Base-by-base conservation (phyloP, 257 asterid species). In the Linderniella brevidens region DNA sequence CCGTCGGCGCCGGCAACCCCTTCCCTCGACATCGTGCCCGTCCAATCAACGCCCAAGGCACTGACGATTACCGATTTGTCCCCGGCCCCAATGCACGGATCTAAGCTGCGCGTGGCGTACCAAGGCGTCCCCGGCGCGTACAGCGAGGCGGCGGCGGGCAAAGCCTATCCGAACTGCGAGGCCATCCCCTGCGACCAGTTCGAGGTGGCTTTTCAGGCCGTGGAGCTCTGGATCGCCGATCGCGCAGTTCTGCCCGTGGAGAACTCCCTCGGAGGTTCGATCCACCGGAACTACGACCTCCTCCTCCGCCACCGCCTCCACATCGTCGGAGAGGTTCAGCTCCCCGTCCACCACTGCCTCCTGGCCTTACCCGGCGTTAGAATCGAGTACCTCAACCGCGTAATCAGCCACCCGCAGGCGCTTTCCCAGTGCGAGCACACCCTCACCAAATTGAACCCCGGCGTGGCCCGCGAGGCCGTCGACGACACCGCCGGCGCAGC, bases 291-390 rank as follows among this genome's bases (percentile, higher is more conserved):
- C 41, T 90, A 90, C 69, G 98, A 90, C 44, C 94, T 90, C 48
- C 94, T 90, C 61, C 92, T 90, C 61, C 95, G 98, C 35, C 98
- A 85, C 81, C 92, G 96, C 56, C 92, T 87, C 73, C 97, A 87
- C 69, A 87, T 87, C 44, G 95, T 87, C 13, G 95, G 97, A 5
- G 97, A 87, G 53, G 93, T 87, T 13, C 97, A 87, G 57, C 82
- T 83, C 38, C 84, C 93, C 12, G 93, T 87, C 25, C 93, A 83
- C 69, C 97, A 87, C 75, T 87, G 95, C 63, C 70, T 87, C 19
- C 58, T 87, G 0, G 92, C 92, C 4, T 84, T 87, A 32, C 97
- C 97, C 17, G 97, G 97, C 25, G 90, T 83, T 48, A 66, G 86
- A 0, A 83, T 77, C 36, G 93, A 83, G 46, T 78, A 77, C 42